phyloP scores from a whole-genome alignment of 768 basidiomycete genomes.

The Boletales sp. region DNA sequence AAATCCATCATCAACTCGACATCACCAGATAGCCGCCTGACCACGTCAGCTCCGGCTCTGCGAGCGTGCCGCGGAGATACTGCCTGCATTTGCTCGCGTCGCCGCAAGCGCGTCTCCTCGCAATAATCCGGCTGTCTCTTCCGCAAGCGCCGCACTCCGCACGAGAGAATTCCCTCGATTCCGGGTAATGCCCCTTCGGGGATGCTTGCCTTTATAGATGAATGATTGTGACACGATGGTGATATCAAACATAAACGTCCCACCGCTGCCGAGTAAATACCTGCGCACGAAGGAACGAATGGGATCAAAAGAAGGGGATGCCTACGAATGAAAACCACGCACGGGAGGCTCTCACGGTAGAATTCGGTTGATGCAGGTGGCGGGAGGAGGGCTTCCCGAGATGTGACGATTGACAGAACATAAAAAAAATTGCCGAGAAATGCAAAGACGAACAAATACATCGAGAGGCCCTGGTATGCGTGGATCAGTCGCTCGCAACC shows the following conservation, averaged over 20 bases:
- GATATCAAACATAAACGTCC: conserved; percentile 90
- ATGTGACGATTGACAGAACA: conserved; percentile 83
- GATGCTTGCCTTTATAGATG: conserved; percentile 60
- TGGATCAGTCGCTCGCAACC: conserved; percentile 3
- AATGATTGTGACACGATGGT: conserved; percentile 85
- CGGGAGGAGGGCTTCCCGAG: conserved; percentile 57
- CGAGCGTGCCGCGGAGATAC: conserved; percentile 22
- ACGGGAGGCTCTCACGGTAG: conserved; percentile 84
- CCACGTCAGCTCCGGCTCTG: conserved; percentile 37
- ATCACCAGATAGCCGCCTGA: neutral
- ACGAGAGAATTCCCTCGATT: conserved; percentile 26
- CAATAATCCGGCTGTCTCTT: conserved; percentile 50
- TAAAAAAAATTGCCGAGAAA: conserved; percentile 94
- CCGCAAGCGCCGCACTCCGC: conserved; percentile 30
- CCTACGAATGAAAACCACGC: conserved; percentile 30
- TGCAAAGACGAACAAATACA: conserved; percentile 90
- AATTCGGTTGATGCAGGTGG: conserved; percentile 61
- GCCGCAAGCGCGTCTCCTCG: conserved; percentile 37
- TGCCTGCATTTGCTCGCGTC: conserved; percentile 23
- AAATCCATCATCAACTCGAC: neutral
- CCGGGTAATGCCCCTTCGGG: conserved; percentile 27
- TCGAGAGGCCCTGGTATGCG: conserved; percentile 74
- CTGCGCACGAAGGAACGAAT: conserved; percentile 32
- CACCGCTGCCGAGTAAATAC: conserved; percentile 88
- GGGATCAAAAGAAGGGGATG: neutral